Evolutionary conservation across 2,329 filamentous ascomycete species (phyloP).

Genomic region (Fusarium pininemorale): DNA sequence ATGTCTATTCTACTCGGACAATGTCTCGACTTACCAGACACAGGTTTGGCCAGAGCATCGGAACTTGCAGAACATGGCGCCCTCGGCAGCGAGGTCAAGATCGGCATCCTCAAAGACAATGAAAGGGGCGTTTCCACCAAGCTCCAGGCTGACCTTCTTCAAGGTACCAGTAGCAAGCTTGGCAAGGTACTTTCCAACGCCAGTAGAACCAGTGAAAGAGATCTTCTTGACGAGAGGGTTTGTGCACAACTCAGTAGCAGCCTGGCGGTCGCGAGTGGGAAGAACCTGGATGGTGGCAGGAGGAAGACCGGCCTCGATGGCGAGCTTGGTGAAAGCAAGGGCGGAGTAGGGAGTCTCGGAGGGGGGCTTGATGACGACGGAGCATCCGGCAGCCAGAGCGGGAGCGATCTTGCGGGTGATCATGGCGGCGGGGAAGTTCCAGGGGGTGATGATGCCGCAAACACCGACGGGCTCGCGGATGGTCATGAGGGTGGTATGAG

Average conservation of each 20-base stretch:
- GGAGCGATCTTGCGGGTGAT: constrained; percentile 56
- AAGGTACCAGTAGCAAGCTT: constrained; percentile 67
- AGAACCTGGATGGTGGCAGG: constrained; percentile 42
- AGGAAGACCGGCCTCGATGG: constrained; percentile 76
- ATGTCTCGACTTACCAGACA: constrained; percentile 53
- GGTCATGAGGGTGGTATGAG: constrained; percentile 73
- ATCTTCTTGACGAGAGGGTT: constrained; percentile 59
- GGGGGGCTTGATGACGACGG: constrained; percentile 77
- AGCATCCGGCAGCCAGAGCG: constrained; percentile 77
- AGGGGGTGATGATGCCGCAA: constrained; percentile 58
- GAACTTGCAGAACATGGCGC: constrained; percentile 57
- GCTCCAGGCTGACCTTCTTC: constrained; percentile 74
- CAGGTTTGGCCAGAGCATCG: constrained; percentile 69
- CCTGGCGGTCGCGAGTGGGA: constrained; percentile 42
- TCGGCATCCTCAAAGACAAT: constrained; percentile 75
- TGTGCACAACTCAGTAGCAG: constrained; percentile 44
- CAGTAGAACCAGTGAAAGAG: constrained; percentile 74
- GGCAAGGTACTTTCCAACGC: constrained; percentile 70
- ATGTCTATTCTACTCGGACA: fast-evolving
- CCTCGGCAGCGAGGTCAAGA: constrained; percentile 65
- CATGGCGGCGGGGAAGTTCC: constrained; percentile 45
- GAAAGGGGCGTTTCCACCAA: constrained; percentile 74
- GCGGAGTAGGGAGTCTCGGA: constrained; percentile 80
- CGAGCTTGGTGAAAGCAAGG: constrained; percentile 74
- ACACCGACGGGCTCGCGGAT: constrained; percentile 63